Evolutionary conservation across 2,329 filamentous ascomycete species (phyloP).

Genomic region (Mollisiaceae sp.): DNA sequence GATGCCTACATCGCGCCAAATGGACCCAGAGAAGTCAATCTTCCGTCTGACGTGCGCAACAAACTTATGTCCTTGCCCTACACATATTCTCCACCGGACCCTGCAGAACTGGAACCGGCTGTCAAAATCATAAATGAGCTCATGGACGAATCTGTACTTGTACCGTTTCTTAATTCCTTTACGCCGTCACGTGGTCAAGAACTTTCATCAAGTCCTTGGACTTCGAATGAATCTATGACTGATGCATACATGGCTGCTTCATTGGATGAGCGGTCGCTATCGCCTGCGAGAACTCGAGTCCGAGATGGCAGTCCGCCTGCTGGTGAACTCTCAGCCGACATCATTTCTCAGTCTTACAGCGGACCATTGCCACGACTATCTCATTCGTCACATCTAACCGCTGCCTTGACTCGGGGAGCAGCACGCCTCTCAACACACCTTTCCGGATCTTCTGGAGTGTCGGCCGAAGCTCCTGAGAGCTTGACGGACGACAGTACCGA

Average conservation of each 20-base stretch:
- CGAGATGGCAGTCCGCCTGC: slow-evolving; percentile 38
- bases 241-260: slow-evolving; percentile 39
- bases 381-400: slow-evolving; percentile 39
- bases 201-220: slow-evolving; percentile 38
- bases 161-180: slow-evolving; percentile 79
- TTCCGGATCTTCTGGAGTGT: slow-evolving; percentile 48
- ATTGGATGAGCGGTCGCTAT: slow-evolving; percentile 38
- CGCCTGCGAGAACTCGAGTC: slow-evolving; percentile 32
- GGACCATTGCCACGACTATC: slow-evolving; percentile 36
- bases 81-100: slow-evolving; percentile 69
- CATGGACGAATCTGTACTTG: slow-evolving; percentile 95
- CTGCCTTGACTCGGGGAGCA: slow-evolving; percentile 32
- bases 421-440: slow-evolving; percentile 37
- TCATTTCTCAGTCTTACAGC: slow-evolving; percentile 30
- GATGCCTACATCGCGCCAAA: slow-evolving; percentile 89
- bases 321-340: slow-evolving; percentile 28
- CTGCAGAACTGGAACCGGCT: slow-evolving; percentile 78
- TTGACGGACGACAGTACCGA: slow-evolving; percentile 70
- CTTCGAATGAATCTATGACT: slow-evolving; percentile 39
- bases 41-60: slow-evolving; percentile 85
- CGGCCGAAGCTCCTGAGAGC: slow-evolving; percentile 54
- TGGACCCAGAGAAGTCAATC: slow-evolving; percentile 85
- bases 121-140: slow-evolving; percentile 90
- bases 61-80: slow-evolving; percentile 70
- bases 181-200: slow-evolving; percentile 36